phyloP scores from a whole-genome alignment of 2,329 filamentous ascomycete genomes.

The Cladophialophora psammophila region DNA sequence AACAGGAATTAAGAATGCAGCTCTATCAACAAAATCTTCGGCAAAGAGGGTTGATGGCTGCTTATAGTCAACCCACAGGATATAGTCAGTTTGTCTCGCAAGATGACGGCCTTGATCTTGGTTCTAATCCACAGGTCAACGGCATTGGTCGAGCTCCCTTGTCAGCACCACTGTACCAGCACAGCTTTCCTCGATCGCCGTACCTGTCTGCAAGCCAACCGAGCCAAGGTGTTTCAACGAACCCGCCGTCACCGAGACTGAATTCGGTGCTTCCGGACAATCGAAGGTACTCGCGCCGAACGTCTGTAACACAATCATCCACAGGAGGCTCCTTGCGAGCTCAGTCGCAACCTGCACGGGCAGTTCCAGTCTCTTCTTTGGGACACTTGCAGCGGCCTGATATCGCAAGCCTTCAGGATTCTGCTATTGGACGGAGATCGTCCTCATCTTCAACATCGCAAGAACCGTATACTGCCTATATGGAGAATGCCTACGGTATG shows the following conservation, averaged over 20 bases:
- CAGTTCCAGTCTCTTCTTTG: conserved; percentile 48
- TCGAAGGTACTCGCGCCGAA: conserved; percentile 54
- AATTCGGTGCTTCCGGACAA: conserved; percentile 50
- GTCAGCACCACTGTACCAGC: conserved; percentile 42
- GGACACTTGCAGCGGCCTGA: conserved; percentile 47
- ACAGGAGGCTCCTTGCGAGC: conserved; percentile 53
- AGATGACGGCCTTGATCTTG: conserved; percentile 34
- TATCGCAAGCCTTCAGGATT: conserved; percentile 43
- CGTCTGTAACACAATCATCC: conserved; percentile 53
- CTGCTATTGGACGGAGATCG: conserved; percentile 44
- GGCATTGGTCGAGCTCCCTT: conserved; percentile 38
- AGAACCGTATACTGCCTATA: conserved; percentile 22
- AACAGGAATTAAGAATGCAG: conserved; percentile 57
- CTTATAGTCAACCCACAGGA: conserved; percentile 43
- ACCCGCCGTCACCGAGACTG: conserved; percentile 56
- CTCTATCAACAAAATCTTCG: conserved; percentile 54
- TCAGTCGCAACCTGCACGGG: conserved; percentile 60
- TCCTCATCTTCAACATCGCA: conserved; percentile 42
- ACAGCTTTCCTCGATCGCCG: conserved; percentile 39
- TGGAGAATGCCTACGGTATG: conserved; percentile 27
- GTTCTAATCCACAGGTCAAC: conserved; percentile 30
- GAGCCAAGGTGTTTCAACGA: conserved; percentile 51
- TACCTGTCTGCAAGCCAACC: conserved; percentile 33
- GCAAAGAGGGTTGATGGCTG: conserved; percentile 34
- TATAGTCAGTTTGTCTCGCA: conserved; percentile 48